Evolutionary conservation across 345 rosid genomes (phyloP), one percentile per base, ranked within the genome.

Genomic region (Boechera retrofracta): DNA sequence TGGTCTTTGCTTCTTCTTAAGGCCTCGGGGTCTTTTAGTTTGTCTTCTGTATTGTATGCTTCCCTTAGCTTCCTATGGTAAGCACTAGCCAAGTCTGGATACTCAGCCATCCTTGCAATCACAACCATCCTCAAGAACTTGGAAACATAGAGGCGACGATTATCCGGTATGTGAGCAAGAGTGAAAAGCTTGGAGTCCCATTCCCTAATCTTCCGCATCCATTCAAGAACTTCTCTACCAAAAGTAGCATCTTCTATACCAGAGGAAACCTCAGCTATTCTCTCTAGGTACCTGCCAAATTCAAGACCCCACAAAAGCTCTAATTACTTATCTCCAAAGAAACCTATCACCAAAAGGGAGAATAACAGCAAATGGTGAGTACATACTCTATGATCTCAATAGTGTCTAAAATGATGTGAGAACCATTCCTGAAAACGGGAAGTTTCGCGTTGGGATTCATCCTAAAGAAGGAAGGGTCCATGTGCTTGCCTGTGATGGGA

Each of bases 121-220:
- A 88, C 69, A 51, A 94, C 97, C 74, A 85, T 83, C 73, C 98
- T 83, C 59, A 81, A 57, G 84, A 94, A 94, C 79, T 87, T 92
- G 63, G 98, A 92, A 49, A 87, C 84, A 31, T 57, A 80, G 26
- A 84, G 78, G 16, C 85, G 82, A 28, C 84, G 83, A 35, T 90
- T 85, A 76, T 83, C 82, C 0, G 98, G 96, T 45, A 92, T 41
- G 16, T 88, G 87, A 21, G 86, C 82, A 44, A 92, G 88, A 1
- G 97, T 90, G 84, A 94, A 92, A 64, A 70, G 84, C 66, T 89
- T 89, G 48, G 96, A 85, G 73, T 89, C 87, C 96, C 94, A 92
- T 26, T 83, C 82, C 60, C 87, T 89, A 69, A 90, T 85, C 83
- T 83, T 92, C 32, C 76, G 84, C 97, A 92, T 92, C 98, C 92